Conservation (phyloP, 495 filamentous ascomycete species). For the Aspergillus indologenus region DNA sequence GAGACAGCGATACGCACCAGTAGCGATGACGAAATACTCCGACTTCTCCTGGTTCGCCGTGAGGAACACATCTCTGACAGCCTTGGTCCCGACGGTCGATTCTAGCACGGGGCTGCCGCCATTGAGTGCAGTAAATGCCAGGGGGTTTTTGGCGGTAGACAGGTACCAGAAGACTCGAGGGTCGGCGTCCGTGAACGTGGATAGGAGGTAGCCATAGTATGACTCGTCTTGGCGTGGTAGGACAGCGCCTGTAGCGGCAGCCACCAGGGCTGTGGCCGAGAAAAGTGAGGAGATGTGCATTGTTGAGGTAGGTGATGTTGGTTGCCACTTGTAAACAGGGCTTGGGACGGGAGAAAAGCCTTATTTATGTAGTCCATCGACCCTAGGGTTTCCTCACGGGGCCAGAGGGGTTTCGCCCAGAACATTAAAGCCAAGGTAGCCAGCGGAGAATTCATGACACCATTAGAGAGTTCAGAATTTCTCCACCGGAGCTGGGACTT, state of each 20-base stretch:
- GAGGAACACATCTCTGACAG: conserved; percentile 11
- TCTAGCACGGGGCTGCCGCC: conserved; percentile 5
- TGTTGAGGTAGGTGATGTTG: background rate
- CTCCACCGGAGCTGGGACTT: background rate
- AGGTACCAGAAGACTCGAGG: conserved; percentile 14
- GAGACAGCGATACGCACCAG: background rate
- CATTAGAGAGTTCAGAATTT: too few relatives aligned
- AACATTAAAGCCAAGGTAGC: too few relatives aligned
- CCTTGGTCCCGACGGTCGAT: conserved; percentile 3
- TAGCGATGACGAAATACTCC: conserved; percentile 14
- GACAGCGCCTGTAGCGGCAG: background rate
- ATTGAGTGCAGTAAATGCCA: conserved; percentile 12
- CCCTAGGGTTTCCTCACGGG: too few relatives aligned
- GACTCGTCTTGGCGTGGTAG: conserved; percentile 1
- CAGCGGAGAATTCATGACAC: too few relatives aligned
- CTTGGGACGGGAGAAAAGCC: background rate
- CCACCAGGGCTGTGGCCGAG: background rate
- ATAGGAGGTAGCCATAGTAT: conserved; percentile 13
- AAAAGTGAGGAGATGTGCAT: background rate
- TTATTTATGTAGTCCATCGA: background rate
- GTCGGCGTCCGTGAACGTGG: conserved; percentile 12
- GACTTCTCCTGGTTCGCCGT: background rate
- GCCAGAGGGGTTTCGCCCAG: too few relatives aligned
- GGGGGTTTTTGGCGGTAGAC: conserved; percentile 1
- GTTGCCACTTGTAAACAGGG: background rate